Evolutionary conservation across 2,329 filamentous ascomycete species (phyloP).

Genomic region (Fusarium torreyae): DNA sequence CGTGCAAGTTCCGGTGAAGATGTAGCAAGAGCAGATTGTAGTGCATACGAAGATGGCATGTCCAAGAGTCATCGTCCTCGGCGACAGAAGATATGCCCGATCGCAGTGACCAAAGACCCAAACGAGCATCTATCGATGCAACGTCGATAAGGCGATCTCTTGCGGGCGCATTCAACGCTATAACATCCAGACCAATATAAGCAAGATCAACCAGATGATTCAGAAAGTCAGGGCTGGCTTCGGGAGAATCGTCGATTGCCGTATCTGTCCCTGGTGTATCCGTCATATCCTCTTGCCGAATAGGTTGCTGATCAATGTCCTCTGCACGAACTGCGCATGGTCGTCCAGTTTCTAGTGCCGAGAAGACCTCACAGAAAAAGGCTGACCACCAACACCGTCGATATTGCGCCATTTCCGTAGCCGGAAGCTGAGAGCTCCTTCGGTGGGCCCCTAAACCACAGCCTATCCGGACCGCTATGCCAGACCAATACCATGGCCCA

Average conservation of each 20-base stretch:
- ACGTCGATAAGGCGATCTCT: conserved; percentile 41
- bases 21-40: conserved; percentile 46
- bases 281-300: conserved; percentile 41
- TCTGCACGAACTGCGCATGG: conserved; percentile 46
- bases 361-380: conserved; percentile 47
- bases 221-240: conserved; percentile 37
- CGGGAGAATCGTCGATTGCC: not conserved
- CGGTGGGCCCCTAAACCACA: conserved; percentile 43
- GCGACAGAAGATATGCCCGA: conserved; percentile 47
- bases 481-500: conserved; percentile 48
- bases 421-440: conserved; percentile 40
- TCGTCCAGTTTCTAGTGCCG: conserved; percentile 40
- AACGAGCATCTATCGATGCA: conserved; percentile 40
- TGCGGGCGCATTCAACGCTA: conserved; percentile 40
- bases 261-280: conserved; percentile 25
- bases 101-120: conserved; percentile 45
- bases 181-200: conserved; percentile 44
- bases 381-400: conserved; percentile 47
- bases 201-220: conserved; percentile 46
- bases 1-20: conserved; percentile 43
- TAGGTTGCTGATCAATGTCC: conserved; percentile 45
- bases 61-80: conserved; percentile 42
- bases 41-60: conserved; percentile 47
- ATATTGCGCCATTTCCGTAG: conserved; percentile 45
- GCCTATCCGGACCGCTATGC: conserved; percentile 45